Conservation (phyloP, 345 rosid genomes). For the Gossypium longicalyx region DNA sequence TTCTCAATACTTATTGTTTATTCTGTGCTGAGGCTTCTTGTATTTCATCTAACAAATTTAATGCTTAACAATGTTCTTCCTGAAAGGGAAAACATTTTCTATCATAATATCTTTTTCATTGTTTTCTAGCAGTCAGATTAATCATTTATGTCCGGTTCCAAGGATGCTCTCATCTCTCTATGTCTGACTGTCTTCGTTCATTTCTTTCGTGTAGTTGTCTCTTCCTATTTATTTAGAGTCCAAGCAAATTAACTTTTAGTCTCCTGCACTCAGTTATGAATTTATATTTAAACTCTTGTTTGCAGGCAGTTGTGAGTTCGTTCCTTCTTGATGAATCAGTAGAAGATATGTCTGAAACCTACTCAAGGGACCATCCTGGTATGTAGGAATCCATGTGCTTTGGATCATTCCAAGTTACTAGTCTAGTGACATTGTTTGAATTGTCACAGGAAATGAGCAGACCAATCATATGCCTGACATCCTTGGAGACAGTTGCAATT, state of each 20-base stretch:
- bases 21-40: not conserved
- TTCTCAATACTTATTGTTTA: not conserved
- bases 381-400: constrained; percentile 14
- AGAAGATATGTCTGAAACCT: constrained; percentile 34
- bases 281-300: not conserved
- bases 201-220: not conserved
- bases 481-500: constrained; percentile 25
- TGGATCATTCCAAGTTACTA: constrained; percentile 2
- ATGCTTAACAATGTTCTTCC: not conserved
- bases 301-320: constrained; percentile 78
- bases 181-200: not conserved
- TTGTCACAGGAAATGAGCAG: constrained; percentile 36
- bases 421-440: not conserved
- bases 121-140: not conserved
- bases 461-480: constrained; percentile 26
- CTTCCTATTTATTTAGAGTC: not conserved
- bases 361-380: constrained; percentile 41
- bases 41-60: not conserved
- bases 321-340: constrained; percentile 70
- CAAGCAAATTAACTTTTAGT: not conserved
- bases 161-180: not conserved
- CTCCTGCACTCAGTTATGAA: not conserved
- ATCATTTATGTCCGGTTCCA: not conserved
- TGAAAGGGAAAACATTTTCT: not conserved
- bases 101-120: not conserved